These are phyloP conservation scores for Fusarium sp. DNA, from an alignment of 2,329 filamentous ascomycete genomes.

Conservation along the genomic window DNA sequence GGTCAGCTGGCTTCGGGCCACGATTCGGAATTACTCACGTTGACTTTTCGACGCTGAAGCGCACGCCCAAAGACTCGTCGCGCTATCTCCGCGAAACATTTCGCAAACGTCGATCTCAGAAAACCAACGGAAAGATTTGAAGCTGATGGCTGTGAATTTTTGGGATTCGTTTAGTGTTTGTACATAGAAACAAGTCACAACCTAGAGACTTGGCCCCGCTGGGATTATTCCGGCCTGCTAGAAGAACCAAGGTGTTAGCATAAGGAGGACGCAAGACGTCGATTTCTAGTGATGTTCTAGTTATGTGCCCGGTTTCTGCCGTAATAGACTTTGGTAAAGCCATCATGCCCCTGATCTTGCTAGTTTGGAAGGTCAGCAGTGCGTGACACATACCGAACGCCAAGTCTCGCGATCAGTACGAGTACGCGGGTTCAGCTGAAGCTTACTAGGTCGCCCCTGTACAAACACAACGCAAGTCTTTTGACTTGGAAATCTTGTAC, in stretches of 20 bases:
- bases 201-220: too few species aligned
- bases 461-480: neutral
- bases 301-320: too few species aligned
- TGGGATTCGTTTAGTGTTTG: neutral
- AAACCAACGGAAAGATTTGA: neutral
- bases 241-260: too few species aligned
- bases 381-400: neutral
- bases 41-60: slow-evolving; percentile 52
- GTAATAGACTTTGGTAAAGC: too few species aligned
- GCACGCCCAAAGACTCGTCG: slow-evolving; percentile 54
- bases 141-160: too few species aligned
- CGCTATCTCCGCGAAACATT: neutral
- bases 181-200: neutral
- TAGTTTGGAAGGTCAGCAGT: fast-evolving
- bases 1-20: slow-evolving; percentile 54
- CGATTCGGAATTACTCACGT: slow-evolving; percentile 54
- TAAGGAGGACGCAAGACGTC: neutral
- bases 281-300: neutral
- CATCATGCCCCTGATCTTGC: neutral
- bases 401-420: neutral
- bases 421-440: neutral
- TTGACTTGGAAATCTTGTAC: neutral
- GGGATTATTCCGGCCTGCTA: neutral
- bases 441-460: neutral
- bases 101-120: neutral